These are phyloP conservation scores for Rubia peregrina DNA, from an alignment of 305 asterid genomes.

Conservation along the genomic window DNA sequence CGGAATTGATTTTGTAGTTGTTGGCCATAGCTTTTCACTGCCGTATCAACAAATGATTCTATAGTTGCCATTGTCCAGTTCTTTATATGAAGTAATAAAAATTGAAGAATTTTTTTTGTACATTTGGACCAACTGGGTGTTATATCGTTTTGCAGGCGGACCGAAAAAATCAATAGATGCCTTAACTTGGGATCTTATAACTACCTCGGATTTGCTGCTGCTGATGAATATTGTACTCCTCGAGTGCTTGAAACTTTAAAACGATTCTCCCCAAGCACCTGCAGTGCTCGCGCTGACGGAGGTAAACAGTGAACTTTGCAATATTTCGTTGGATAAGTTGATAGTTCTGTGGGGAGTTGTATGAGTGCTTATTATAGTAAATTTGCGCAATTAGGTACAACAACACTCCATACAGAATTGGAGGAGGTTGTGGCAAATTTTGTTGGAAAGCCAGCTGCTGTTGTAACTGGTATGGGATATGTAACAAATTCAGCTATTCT, in stretches of 20 bases:
- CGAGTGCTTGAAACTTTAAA: conserved; percentile 86
- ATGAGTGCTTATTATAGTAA: conserved; percentile 1
- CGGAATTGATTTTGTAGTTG: background rate
- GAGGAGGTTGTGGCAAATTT: conserved; percentile 86
- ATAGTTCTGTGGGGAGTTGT: background rate
- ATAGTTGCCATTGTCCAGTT: background rate
- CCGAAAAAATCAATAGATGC: conserved; percentile 60
- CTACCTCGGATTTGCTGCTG: conserved; percentile 97
- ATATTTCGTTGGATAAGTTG: conserved; percentile 11
- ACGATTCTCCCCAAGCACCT: conserved; percentile 80
- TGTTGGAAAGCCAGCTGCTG: conserved; percentile 86
- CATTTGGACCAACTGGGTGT: background rate
- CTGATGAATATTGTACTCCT: conserved; percentile 98
- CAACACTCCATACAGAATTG: conserved; percentile 66
- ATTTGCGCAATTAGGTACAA: conserved; percentile 50
- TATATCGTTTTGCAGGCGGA: conserved; percentile 53
- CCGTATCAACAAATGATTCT: background rate
- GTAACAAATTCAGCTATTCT: conserved; percentile 94
- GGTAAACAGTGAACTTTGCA: conserved; percentile 38
- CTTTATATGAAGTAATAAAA: background rate
- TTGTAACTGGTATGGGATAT: conserved; percentile 97
- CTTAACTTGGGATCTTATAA: conserved; percentile 97
- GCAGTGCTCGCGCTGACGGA: conserved; percentile 96
- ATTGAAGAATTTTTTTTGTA: background rate
- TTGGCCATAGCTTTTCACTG: background rate